Percentiles rank a stretch among this genome's conserved stretches.
Evolutionary conservation across 1,284 basidiomycete genomes (phyloP).

Genomic region (Termitomyces sp.): DNA sequence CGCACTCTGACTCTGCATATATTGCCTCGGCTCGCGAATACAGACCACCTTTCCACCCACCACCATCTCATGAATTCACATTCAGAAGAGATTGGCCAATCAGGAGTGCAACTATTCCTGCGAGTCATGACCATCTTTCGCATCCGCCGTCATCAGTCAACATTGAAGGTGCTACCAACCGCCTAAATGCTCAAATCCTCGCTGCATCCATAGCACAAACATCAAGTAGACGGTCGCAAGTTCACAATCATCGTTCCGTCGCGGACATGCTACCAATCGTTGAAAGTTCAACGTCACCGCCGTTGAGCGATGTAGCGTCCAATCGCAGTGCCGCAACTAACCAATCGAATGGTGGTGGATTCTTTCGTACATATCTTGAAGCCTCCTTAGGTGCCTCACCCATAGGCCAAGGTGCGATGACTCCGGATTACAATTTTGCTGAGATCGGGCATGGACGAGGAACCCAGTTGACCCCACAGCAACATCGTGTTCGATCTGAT

Average conservation of each 20-base stretch:
- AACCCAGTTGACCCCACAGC: conserved; percentile 5
- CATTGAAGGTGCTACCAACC: conserved; percentile 27
- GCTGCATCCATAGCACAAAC: conserved; percentile 25
- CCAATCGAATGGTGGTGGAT: conserved; percentile 51
- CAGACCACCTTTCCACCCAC: conserved; percentile 18
- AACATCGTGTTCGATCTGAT: conserved; percentile 2
- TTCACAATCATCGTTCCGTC: conserved; percentile 33
- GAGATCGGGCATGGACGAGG: conserved; percentile 74
- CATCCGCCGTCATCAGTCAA: conserved; percentile 24
- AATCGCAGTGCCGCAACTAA: conserved; percentile 50
- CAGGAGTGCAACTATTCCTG: conserved; percentile 26
- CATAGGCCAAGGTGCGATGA: conserved; percentile 49
- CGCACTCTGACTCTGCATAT: conserved; percentile 27
- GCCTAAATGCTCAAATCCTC: conserved; percentile 30
- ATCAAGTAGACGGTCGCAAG: conserved; percentile 27
- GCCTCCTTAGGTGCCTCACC: conserved; percentile 27
- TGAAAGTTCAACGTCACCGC: conserved; percentile 54
- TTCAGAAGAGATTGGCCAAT: conserved; percentile 29
- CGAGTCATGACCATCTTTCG: conserved; percentile 11
- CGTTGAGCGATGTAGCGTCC: conserved; percentile 53
- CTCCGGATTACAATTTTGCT: conserved; percentile 69
- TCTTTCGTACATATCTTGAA: conserved; percentile 59
- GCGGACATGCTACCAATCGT: conserved; percentile 57
- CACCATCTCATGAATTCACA: conserved; percentile 28
- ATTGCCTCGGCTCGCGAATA: conserved; percentile 23